Evolutionary conservation across 2,329 filamentous ascomycete species (phyloP).

Genomic region (Mycosphaerella sp.): DNA sequence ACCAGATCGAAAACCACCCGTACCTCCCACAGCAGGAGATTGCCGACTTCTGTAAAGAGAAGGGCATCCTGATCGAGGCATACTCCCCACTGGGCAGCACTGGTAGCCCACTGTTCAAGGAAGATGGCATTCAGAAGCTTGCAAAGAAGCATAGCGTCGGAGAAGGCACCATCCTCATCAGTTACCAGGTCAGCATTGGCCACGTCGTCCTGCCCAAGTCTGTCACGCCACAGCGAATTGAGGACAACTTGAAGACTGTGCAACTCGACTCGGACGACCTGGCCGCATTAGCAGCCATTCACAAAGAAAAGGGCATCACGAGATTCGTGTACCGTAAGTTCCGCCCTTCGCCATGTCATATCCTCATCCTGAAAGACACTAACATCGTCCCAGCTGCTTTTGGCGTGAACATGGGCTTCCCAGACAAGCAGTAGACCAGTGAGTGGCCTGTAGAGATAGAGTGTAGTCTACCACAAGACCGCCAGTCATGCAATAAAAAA

Average conservation of each 20-base stretch:
- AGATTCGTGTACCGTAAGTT: constrained; percentile 41
- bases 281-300: constrained; percentile 42
- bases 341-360: background rate
- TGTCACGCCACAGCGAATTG: constrained; percentile 54
- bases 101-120: constrained; percentile 43
- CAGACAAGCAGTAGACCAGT: constrained; percentile 38
- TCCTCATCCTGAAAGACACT: background rate
- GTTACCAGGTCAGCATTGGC: constrained; percentile 65
- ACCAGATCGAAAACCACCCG: constrained; percentile 59
- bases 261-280: constrained; percentile 59
- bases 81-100: constrained; percentile 53
- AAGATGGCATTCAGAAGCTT: constrained; percentile 43
- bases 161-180: constrained; percentile 56
- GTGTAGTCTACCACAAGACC: background rate
- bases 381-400: constrained; percentile 32
- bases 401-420: constrained; percentile 45
- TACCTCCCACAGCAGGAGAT: constrained; percentile 65
- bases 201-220: constrained; percentile 61
- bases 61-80: constrained; percentile 65
- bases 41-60: constrained; percentile 59
- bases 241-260: constrained; percentile 62
- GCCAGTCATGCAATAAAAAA: background rate
- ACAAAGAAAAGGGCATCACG: constrained; percentile 43
- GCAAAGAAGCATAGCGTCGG: constrained; percentile 46
- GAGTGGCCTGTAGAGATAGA: background rate